Conservation (phyloP, 352 stramenopile genomes). For the Globisporangium spiculum region DNA sequence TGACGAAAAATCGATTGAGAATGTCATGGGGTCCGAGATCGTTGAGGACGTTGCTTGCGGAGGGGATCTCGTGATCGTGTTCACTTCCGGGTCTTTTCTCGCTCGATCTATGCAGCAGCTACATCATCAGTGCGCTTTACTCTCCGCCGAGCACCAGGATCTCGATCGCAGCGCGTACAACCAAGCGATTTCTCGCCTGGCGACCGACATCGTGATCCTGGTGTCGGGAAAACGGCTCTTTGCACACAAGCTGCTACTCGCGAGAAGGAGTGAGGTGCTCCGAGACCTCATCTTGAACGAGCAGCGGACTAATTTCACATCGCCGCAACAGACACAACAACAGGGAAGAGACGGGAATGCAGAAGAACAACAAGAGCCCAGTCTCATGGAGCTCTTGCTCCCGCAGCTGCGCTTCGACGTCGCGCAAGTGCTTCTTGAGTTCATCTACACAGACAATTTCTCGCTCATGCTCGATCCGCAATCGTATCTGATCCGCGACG, state of each 20-base stretch:
- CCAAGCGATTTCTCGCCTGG: conserved; percentile 7
- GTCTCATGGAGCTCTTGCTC: conserved; percentile 44
- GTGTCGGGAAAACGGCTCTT: conserved; percentile 38
- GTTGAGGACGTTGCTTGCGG: conserved; percentile 53
- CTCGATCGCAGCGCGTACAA: conserved; percentile 1
- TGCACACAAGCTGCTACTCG: conserved; percentile 61
- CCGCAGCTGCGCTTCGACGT: conserved; percentile 51
- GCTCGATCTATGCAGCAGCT: conserved; percentile 36
- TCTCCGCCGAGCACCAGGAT: conserved; percentile 5
- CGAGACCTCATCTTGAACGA: conserved; percentile 55
- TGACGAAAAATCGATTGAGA: neutral
- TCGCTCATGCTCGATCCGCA: conserved; percentile 38
- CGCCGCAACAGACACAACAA: neutral
- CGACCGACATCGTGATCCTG: conserved; percentile 44
- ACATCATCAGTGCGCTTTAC: conserved; percentile 19
- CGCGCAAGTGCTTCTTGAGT: conserved; percentile 54
- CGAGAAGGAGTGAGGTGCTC: conserved; percentile 46
- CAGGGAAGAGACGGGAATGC: neutral
- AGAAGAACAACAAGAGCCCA: neutral
- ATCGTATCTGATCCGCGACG: conserved; percentile 57
- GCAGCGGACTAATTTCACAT: conserved; percentile 21
- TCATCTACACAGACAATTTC: conserved; percentile 71
- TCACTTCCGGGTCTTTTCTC: conserved; percentile 55
- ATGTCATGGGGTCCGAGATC: conserved; percentile 27
- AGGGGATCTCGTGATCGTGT: conserved; percentile 36